phyloP scores from a whole-genome alignment of 2,329 filamentous ascomycete species.

The Apiospora malaysiana region DNA sequence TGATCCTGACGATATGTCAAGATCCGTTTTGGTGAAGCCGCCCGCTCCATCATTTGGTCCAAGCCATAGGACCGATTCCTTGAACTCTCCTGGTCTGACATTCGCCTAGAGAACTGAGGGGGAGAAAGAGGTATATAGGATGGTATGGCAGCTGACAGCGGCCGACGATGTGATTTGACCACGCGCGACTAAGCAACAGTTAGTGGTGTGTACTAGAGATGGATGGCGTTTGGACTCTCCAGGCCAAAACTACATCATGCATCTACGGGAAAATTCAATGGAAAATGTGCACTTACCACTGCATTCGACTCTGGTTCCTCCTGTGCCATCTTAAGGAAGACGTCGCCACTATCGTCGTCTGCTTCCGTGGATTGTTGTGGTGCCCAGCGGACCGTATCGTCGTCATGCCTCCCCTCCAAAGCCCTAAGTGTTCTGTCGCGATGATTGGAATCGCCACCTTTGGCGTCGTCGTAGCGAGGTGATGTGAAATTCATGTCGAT shows the following conservation, averaged over 20 bases:
- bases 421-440: slow-evolving; percentile 58
- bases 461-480: slow-evolving; percentile 52
- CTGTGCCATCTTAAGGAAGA: slow-evolving; percentile 64
- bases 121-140: slow-evolving; percentile 56
- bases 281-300: slow-evolving; percentile 51
- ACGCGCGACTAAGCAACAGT: slow-evolving; percentile 50
- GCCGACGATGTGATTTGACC: slow-evolving; percentile 55
- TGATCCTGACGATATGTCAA: slow-evolving; percentile 53
- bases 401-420: slow-evolving; percentile 54
- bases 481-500: slow-evolving; percentile 58
- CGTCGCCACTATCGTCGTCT: slow-evolving; percentile 62
- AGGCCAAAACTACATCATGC: slow-evolving; percentile 22
- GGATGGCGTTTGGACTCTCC: background rate
- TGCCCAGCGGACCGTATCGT: slow-evolving; percentile 40
- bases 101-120: slow-evolving; percentile 55
- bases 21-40: slow-evolving; percentile 43
- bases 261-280: slow-evolving; percentile 13
- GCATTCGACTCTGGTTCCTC: slow-evolving; percentile 48
- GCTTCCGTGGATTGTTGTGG: slow-evolving; percentile 39
- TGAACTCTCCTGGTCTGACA: slow-evolving; percentile 61
- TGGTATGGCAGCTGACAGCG: slow-evolving; percentile 58
- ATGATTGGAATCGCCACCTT: slow-evolving; percentile 47
- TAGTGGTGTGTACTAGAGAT: background rate
- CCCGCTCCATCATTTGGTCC: slow-evolving; percentile 47
- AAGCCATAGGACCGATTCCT: slow-evolving; percentile 47